Conservation (phyloP, 2,329 filamentous ascomycete genomes). For the Alternaria conjuncta region DNA sequence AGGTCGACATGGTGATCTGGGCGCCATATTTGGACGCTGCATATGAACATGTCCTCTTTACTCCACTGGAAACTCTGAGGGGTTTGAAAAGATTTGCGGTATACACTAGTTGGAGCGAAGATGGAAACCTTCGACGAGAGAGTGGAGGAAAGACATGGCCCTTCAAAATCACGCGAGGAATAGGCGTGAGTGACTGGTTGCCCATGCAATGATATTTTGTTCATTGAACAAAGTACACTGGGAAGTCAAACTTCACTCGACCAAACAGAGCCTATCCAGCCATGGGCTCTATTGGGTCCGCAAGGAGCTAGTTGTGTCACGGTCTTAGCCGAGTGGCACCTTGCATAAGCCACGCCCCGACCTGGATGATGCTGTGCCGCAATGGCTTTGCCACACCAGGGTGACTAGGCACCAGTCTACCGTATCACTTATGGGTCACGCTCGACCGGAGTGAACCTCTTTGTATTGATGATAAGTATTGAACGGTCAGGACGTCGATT, state of each 20-base stretch:
- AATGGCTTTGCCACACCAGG: not conserved
- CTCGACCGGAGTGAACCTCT: not conserved
- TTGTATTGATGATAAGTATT: not conserved
- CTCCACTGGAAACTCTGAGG: not conserved
- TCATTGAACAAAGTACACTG: no score
- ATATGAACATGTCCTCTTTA: not conserved
- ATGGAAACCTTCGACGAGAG: not conserved
- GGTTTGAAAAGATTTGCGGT: not conserved
- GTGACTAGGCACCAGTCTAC: not conserved
- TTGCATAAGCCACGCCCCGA: no score
- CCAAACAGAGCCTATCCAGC: no score
- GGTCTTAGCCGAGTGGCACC: no score
- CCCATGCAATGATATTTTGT: no score
- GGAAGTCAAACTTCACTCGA: no score
- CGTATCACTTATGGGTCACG: not conserved
- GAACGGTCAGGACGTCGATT: not conserved
- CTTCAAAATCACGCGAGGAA: not conserved
- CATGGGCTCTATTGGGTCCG: no score
- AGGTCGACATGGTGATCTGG: not conserved
- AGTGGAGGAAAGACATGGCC: not conserved
- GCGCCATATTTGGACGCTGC: not conserved
- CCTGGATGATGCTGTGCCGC: not conserved
- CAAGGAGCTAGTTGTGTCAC: no score
- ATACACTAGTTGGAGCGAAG: not conserved
- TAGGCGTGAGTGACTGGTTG: not conserved